These are phyloP conservation scores for Rhypophila decipiens DNA, from an alignment of 495 filamentous ascomycete species.

Conservation along the genomic window DNA sequence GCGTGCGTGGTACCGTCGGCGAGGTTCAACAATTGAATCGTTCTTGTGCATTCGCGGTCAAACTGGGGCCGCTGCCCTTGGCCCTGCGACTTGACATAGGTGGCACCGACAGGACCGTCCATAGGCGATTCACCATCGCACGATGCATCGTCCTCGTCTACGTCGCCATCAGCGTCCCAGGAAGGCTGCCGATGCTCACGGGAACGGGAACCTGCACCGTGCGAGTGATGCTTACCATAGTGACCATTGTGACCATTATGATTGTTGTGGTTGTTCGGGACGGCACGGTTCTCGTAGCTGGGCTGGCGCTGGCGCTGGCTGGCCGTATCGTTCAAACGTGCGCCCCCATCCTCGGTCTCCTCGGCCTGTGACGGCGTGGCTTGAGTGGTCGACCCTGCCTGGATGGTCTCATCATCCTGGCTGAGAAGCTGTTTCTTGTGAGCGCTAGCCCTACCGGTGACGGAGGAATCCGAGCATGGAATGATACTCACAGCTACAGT, in stretches of 20 bases:
- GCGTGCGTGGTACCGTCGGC: conserved; percentile 57
- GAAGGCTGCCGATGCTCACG: conserved; percentile 13
- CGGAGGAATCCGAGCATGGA: neutral
- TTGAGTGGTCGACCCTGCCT: conserved; percentile 8
- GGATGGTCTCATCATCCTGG: conserved; percentile 34
- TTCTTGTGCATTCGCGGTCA: conserved; percentile 49
- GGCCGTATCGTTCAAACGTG: conserved; percentile 10
- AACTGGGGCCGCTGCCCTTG: conserved; percentile 20
- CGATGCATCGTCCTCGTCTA: conserved; percentile 18
- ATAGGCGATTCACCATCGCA: conserved; percentile 15
- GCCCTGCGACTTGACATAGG: conserved; percentile 10
- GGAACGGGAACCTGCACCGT: conserved; percentile 1
- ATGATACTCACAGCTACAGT: conserved; percentile 50
- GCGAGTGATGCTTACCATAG: neutral
- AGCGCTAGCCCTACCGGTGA: neutral
- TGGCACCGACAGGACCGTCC: conserved; percentile 15
- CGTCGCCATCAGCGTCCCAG: conserved; percentile 21
- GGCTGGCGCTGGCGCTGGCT: conserved; percentile 3
- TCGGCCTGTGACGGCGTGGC: conserved; percentile 10
- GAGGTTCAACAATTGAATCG: conserved; percentile 57
- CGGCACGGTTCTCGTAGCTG: conserved; percentile 1
- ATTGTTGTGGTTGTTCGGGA: neutral
- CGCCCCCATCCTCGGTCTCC: conserved; percentile 21
- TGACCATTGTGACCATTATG: neutral
- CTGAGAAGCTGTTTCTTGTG: conserved; percentile 42